Evolutionary conservation across 768 basidiomycete species (phyloP), one percentile per base, ranked within the genome.

Genomic region (Kwoniella mangroviensis): DNA sequence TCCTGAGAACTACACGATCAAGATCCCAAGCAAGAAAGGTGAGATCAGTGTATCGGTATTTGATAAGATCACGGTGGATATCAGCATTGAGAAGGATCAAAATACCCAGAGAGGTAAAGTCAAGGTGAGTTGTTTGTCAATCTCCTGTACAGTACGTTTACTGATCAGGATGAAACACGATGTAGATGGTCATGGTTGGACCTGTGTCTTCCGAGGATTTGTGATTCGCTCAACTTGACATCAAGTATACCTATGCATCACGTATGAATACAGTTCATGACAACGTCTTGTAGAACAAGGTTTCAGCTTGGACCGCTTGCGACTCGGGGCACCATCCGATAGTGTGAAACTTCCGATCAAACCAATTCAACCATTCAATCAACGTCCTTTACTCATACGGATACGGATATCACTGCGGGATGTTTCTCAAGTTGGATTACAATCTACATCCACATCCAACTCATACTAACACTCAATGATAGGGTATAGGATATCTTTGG

Each of bases 61-160:
- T 79, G 94, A 97, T 85, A 94, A 94, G 83, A 92, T 98, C 56
- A 86, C 83, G 40, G 95, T 98, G n/a, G 87, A 89, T 73, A 91
- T 99, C 52, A 88, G 90, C 69, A 92, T 98, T 6, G 94, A 96
- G 83, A 97, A 94, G 86, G 96, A 97, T 78, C 91, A 88, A 78
- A 95, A 94, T 73, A 97, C 94, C 19, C 93, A 95, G 78, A 85
- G 94, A 70, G 93, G 92, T 11, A 89, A 89, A 72, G 93, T 96
- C 7, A 92, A 90, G 84, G 73, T 78, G 71, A 59, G 72, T 49
- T 5, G 45, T 19, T 10, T 49, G 13, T 22, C 53, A 22, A 54
- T 60, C 41, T 58, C 6, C 34, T 40, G 24, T 58, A 0, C 15
- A 22, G 10, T 40, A 7, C 24, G 41, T n/a, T 21, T 51, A n/a